Base-by-base conservation (phyloP, 441 rosid species). In the Adansonia grandidieri region DNA sequence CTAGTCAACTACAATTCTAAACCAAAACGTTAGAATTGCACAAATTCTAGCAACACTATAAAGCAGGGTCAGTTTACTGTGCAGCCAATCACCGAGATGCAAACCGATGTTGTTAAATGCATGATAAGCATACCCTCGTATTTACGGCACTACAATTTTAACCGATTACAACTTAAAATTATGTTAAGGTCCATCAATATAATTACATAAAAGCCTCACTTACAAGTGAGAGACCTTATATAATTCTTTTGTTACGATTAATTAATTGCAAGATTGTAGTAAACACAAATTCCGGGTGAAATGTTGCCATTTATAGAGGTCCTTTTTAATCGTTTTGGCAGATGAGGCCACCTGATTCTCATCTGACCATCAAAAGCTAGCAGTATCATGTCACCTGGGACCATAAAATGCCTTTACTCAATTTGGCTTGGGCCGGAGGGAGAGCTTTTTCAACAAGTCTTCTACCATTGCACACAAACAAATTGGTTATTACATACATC, bases 401-500 rank as follows among this genome's bases (percentile, higher is more conserved):
- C 51, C 42, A 8, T 37, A 20, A 74, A 73, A 42, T 22, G 68
- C 77, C 77, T 60, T 37, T 20, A n/a, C 68, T 22, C 68, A 44
- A 74, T 14, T 65, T 66, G 22, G 44, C 77, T 14, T 44, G 22
- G 77, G 44, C 67, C 22, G 40, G 67, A 56, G 65, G 13, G 20
- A 56, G 48, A 58, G 44, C 54, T 44, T 37, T 37, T 37, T 20
- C 65, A 74, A 60, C 3, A 60, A 60, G 67, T 13, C 22, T 19
- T 13, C 54, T 50, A 72, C 37, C 60, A 70, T 48, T 24, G 56
- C 75, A 24, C 73, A 82, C 71, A 78, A 79, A 73, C 76, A 78
- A 48, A 71, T 56, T 65, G 71, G 82, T 65, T 79, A 75, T 73
- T 74, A 45, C 77, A 63, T 40, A 68, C 77, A 75, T 70, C 15